Conservation (phyloP, 1,284 basidiomycete genomes). For the Kalmanozyma brasiliensis region DNA sequence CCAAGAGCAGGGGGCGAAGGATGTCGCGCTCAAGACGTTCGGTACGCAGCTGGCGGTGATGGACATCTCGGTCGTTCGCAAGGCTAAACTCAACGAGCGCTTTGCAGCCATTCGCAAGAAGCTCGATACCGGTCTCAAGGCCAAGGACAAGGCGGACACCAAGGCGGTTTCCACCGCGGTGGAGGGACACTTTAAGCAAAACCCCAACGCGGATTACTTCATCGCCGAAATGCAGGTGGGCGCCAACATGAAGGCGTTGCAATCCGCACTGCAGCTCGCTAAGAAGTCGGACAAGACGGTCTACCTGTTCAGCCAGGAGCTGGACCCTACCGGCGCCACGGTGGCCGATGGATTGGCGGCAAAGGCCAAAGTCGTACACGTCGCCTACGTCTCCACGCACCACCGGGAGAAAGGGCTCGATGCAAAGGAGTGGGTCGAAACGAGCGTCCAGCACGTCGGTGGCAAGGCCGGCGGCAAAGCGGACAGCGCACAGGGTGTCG, state of each 20-base stretch:
- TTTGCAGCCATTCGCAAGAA: conserved; percentile 80
- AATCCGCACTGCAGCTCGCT: conserved; percentile 78
- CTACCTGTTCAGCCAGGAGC: conserved; percentile 86
- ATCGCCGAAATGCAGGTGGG: conserved; percentile 75
- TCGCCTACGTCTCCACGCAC: conserved; percentile 79
- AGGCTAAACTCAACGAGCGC: conserved; percentile 82
- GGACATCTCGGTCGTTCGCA: conserved; percentile 86
- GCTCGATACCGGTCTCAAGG: conserved; percentile 86
- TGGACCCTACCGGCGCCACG: conserved; percentile 33
- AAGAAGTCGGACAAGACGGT: conserved; percentile 84
- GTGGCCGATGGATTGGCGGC: conserved; percentile 58
- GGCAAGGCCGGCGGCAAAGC: conserved; percentile 64
- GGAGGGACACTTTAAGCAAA: conserved; percentile 78
- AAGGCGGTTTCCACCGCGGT: conserved; percentile 83
- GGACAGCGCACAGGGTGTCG: conserved; percentile 65
- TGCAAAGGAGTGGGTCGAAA: conserved; percentile 63
- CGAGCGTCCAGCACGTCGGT: conserved; percentile 54
- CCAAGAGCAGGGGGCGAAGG: conserved; percentile 80
- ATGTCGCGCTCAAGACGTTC: conserved; percentile 83
- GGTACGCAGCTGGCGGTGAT: conserved; percentile 87
- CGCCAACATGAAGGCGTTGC: conserved; percentile 72
- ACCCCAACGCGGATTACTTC: conserved; percentile 77
- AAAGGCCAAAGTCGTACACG: conserved; percentile 82
- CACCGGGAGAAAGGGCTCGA: conserved; percentile 56
- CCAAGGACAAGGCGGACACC: conserved; percentile 79